phyloP scores from a whole-genome alignment of 2,329 filamentous ascomycete species.

The Phialemoniopsis sp. region DNA sequence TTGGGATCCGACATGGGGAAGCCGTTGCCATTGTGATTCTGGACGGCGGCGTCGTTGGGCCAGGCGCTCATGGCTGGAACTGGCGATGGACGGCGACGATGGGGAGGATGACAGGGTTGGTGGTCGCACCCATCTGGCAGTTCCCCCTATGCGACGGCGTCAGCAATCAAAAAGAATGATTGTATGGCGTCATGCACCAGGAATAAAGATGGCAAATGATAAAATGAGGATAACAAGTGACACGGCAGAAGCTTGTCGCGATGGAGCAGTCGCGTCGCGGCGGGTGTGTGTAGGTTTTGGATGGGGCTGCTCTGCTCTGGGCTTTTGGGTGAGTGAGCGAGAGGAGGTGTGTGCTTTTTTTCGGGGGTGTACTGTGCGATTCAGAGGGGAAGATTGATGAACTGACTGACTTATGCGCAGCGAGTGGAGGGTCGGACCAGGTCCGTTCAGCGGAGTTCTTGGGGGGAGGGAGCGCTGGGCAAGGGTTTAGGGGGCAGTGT shows the following conservation, averaged over 20 bases:
- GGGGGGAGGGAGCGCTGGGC: neutral
- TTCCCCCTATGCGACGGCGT: constrained; percentile 27
- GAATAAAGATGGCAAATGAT: constrained; percentile 34
- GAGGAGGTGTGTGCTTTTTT: constrained; percentile 9
- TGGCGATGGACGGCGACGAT: constrained; percentile 24
- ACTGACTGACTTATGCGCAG: too few species aligned
- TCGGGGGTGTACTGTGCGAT: constrained; percentile 7
- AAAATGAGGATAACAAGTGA: constrained; percentile 34
- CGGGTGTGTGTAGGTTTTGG: constrained; percentile 23
- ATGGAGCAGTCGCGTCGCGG: constrained; percentile 40
- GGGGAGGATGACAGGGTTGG: constrained; percentile 6
- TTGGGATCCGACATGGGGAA: constrained; percentile 62
- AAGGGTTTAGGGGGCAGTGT: too few species aligned
- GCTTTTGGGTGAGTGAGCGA: constrained; percentile 14
- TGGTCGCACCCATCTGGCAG: constrained; percentile 41
- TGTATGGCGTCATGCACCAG: constrained; percentile 23
- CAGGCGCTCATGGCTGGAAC: constrained; percentile 63
- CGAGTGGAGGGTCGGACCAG: too few species aligned
- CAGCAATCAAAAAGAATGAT: constrained; percentile 35
- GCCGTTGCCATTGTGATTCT: constrained; percentile 67
- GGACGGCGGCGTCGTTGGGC: constrained; percentile 66
- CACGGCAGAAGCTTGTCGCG: constrained; percentile 39
- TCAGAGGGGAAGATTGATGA: neutral
- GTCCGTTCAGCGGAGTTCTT: too few species aligned
- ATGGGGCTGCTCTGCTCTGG: constrained; percentile 19